Evolutionary conservation across 164 flowering plant genomes (phyloP), one percentile per base, ranked within the genome.

Genomic region (Paratinospora sagittata): DNA sequence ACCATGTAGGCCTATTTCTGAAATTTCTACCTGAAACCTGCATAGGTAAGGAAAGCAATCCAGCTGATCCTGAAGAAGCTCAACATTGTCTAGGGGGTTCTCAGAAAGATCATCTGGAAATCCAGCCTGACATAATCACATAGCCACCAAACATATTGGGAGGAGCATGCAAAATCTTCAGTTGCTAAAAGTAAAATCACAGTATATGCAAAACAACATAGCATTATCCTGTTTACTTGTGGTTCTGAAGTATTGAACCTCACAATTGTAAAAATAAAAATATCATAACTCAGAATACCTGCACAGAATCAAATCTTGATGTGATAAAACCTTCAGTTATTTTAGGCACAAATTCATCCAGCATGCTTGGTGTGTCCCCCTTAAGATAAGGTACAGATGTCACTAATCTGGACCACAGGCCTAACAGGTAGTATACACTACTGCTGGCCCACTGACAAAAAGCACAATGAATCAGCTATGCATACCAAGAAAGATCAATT

Each of bases 351-450:
- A 90, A 94, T 76, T 92, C 98, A 81, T 94, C 96, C 65, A 94
- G 84, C 79, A 87, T 74, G 81, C 95, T 89, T 63, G 98, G 98
- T 11, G 96, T 85, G 73, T 92, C 97, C 65, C 92, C 92, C 79
- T 94, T 94, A 81, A 94, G 73, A 72, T 90, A 94, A n/a, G 97
- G 98, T 45, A 94, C 97, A 76, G 98, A 90, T 12, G 91, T 76
- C 70, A 94, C 98, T 83, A 94, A 76, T 84, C 97, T 89, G 63
- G 97, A 94, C 98, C 98, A 94, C 64, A 94, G 83, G 55, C 98
- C 98, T 70, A 94, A 80, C 60, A 94, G 93, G 76, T 94, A 92
- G 84, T 92, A 94, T 6, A 94, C 98, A 75, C 98, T 94, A 85
- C 88, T 89, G 83, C 98, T 94, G 65, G 98, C 98, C 98, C 98